Evolutionary conservation across 1,284 basidiomycete species (phyloP).

Genomic region (Stereum hirsutum): DNA sequence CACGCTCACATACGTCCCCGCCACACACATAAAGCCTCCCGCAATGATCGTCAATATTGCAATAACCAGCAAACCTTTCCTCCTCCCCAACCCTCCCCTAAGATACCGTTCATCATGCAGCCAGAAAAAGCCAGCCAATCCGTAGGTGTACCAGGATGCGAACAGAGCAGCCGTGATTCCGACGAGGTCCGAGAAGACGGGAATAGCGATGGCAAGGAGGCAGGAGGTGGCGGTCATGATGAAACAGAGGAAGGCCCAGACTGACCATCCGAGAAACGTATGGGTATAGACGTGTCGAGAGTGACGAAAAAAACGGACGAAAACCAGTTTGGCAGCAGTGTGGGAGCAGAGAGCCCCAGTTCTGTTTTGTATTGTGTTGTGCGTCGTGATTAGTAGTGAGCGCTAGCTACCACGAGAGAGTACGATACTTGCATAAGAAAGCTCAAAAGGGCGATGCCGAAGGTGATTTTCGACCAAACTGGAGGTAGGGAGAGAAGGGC

Average conservation of each 20-base stretch:
- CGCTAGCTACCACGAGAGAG: neutral
- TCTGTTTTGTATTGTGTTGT: conserved; percentile 15
- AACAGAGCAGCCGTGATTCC: conserved; percentile 47
- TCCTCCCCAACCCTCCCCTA: conserved; percentile 26
- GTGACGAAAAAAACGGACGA: conserved; percentile 51
- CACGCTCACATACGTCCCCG: conserved; percentile 43
- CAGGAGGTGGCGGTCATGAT: conserved; percentile 36
- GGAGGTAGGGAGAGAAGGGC: conserved; percentile 41
- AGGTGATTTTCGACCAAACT: conserved; percentile 39
- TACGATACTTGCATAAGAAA: conserved; percentile 35
- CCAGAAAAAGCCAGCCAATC: conserved; percentile 48
- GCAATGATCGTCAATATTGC: conserved; percentile 34
- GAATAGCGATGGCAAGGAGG: conserved; percentile 44
- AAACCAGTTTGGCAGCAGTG: conserved; percentile 50
- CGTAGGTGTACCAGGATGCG: conserved; percentile 51
- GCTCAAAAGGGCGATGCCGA: conserved; percentile 36
- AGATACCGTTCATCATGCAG: conserved; percentile 38
- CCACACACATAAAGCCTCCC: conserved; percentile 44
- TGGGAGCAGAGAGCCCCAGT: conserved; percentile 40
- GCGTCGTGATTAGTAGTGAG: neutral
- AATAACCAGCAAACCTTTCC: conserved; percentile 24
- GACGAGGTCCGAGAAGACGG: conserved; percentile 45
- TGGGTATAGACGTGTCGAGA: conserved; percentile 48
- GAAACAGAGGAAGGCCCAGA: conserved; percentile 42
- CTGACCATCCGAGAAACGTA: conserved; percentile 46